Conservation (phyloP, 2,329 filamentous ascomycete species). For the Dothideomycetidae sp. region DNA sequence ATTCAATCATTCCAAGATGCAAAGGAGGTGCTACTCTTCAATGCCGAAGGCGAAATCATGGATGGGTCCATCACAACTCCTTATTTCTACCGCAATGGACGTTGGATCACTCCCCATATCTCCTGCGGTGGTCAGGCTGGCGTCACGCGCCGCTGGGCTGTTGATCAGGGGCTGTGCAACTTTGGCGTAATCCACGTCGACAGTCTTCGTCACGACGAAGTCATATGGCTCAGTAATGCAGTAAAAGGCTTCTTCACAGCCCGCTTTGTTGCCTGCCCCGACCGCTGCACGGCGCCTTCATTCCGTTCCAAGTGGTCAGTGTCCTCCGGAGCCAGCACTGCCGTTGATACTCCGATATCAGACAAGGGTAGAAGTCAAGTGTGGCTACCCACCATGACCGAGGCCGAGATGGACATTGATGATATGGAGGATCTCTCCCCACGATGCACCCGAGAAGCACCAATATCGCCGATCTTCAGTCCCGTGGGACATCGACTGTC, state of each 20-base stretch:
- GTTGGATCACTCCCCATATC: slow-evolving; percentile 65
- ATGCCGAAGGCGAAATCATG: slow-evolving; percentile 53
- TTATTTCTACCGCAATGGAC: slow-evolving; percentile 58
- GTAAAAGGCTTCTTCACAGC: slow-evolving; percentile 54
- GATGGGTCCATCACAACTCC: slow-evolving; percentile 69
- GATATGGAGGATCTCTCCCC: slow-evolving; percentile 9
- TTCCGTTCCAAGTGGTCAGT: slow-evolving; percentile 8
- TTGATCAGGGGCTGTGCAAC: slow-evolving; percentile 51
- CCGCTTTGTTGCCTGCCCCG: slow-evolving; percentile 12
- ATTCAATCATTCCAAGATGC: slow-evolving; percentile 25
- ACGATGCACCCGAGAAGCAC: slow-evolving; percentile 6
- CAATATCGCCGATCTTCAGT: slow-evolving; percentile 4
- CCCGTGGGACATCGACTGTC: slow-evolving; percentile 8
- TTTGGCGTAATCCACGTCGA: slow-evolving; percentile 48
- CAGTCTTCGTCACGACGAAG: slow-evolving; percentile 55
- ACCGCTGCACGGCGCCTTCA: slow-evolving; percentile 9
- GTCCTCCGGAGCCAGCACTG: slow-evolving; percentile 2
- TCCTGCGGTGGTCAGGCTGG: slow-evolving; percentile 66
- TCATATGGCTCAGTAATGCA: slow-evolving; percentile 80
- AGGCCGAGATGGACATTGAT: slow-evolving; percentile 2
- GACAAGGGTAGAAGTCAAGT: slow-evolving; percentile 4
- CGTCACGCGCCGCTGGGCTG: slow-evolving; percentile 69
- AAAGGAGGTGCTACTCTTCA: slow-evolving; percentile 67
- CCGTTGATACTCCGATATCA: slow-evolving; percentile 4
- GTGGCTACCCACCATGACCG: slow-evolving; percentile 9